These are phyloP conservation scores for Russula vinacea DNA, from an alignment of 768 basidiomycete genomes.

Conservation along the genomic window DNA sequence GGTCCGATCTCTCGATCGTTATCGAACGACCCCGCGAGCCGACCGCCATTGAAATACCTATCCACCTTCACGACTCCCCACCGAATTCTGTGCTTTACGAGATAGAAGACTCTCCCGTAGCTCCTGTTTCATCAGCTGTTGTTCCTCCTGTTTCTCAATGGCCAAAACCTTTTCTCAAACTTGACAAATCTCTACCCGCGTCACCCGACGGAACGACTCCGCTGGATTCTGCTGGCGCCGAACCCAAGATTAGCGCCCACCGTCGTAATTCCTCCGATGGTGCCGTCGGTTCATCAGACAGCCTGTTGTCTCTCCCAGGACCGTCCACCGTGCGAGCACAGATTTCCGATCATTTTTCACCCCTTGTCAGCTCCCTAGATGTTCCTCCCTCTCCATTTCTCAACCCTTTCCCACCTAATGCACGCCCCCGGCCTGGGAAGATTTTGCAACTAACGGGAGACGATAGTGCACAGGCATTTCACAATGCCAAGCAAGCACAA, in stretches of 20 bases:
- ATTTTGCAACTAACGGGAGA: slow-evolving; percentile 43
- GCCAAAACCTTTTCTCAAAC: slow-evolving; percentile 16
- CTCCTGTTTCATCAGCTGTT: neutral
- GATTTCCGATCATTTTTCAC: slow-evolving; percentile 9
- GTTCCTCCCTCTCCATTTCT: neutral
- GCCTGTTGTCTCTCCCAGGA: slow-evolving; percentile 1
- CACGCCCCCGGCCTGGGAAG: slow-evolving; percentile 36
- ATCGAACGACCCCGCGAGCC: neutral
- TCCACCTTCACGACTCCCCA: neutral
- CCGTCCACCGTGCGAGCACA: slow-evolving; percentile 23
- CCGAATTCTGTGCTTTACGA: neutral
- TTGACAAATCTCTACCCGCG: slow-evolving; percentile 25
- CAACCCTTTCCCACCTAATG: neutral
- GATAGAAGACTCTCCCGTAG: neutral
- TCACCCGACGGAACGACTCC: slow-evolving; percentile 15
- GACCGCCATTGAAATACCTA: neutral
- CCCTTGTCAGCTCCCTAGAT: slow-evolving; percentile 1
- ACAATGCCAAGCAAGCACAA: slow-evolving; percentile 40
- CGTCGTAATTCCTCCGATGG: slow-evolving; percentile 20
- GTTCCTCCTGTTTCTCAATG: slow-evolving; percentile 20
- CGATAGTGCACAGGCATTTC: slow-evolving; percentile 44
- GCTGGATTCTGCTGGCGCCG: slow-evolving; percentile 6
- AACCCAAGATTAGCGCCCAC: slow-evolving; percentile 6
- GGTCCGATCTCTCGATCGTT: slow-evolving; percentile 9
- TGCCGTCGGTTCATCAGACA: slow-evolving; percentile 8